Evolutionary conservation across 495 filamentous ascomycete genomes (phyloP).

Genomic region (Cercophora sp.): DNA sequence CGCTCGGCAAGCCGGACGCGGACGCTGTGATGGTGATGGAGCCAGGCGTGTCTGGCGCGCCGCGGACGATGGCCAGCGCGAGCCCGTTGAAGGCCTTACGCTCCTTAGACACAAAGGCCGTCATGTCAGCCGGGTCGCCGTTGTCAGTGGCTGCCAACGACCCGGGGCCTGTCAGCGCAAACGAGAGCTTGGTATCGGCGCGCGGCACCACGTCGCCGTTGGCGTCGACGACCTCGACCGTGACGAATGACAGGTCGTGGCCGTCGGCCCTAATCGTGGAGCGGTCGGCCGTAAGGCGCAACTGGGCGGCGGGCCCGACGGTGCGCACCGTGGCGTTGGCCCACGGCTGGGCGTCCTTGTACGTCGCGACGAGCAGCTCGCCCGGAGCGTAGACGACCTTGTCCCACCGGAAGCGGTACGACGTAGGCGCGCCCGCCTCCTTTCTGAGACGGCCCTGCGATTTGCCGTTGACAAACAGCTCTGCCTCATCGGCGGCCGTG

Average conservation of each 20-base stretch:
- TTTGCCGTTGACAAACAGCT: constrained; percentile 48
- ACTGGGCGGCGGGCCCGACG: constrained; percentile 24
- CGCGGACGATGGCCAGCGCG: constrained; percentile 38
- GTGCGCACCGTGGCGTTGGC: constrained; percentile 37
- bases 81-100: constrained; percentile 44
- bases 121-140: not conserved
- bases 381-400: constrained; percentile 41
- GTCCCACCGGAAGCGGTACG: constrained; percentile 49
- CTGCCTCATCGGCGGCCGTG: constrained; percentile 43
- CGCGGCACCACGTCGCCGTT: not conserved
- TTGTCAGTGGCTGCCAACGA: not conserved
- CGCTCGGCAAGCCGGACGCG: constrained; percentile 1
- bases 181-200: not conserved
- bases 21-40: constrained; percentile 32
- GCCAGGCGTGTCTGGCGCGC: constrained; percentile 28
- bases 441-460: constrained; percentile 31
- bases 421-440: constrained; percentile 26
- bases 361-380: constrained; percentile 40
- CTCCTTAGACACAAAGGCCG: constrained; percentile 36
- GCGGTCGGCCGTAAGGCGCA: constrained; percentile 15
- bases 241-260: not conserved
- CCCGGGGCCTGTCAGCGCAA: constrained; percentile 30
- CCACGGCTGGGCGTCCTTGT: constrained; percentile 41
- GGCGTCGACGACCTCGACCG: not conserved
- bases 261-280: not conserved